Evolutionary conservation across 139 green algal species (phyloP).

Genomic region (Axilococcus clingmanii): DNA sequence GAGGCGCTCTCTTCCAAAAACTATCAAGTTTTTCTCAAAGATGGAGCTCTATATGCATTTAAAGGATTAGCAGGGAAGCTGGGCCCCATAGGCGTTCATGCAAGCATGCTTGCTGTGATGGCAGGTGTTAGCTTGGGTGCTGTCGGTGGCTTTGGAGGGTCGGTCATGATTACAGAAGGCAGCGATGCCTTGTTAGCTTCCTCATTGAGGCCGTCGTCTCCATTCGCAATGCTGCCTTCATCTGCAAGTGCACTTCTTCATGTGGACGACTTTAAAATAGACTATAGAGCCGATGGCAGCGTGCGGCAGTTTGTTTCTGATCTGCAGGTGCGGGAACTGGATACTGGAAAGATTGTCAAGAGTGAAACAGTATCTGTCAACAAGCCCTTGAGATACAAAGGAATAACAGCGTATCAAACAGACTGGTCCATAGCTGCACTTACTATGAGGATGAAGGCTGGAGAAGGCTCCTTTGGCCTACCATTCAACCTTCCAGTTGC

Average conservation of each 20-base stretch:
- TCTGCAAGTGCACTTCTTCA: slow-evolving; percentile 42
- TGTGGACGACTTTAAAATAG: slow-evolving; percentile 88
- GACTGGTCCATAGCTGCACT: slow-evolving; percentile 86
- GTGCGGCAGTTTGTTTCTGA: slow-evolving; percentile 88
- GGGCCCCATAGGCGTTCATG: slow-evolving; percentile 94
- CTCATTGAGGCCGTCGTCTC: slow-evolving; percentile 17
- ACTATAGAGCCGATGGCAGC: slow-evolving; percentile 79
- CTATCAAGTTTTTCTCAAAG: slow-evolving; percentile 88
- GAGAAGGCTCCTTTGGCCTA: slow-evolving; percentile 8
- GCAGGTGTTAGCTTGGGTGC: slow-evolving; percentile 69
- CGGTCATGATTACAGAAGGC: slow-evolving; percentile 60
- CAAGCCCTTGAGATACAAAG: slow-evolving; percentile 72
- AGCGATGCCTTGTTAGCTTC: slow-evolving; percentile 25
- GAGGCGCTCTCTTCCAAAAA: slow-evolving; percentile 36
- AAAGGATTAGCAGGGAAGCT: slow-evolving; percentile 87
- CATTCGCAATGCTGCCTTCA: slow-evolving; percentile 13
- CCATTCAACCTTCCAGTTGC: slow-evolving; percentile 79
- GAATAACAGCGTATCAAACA: slow-evolving; percentile 71
- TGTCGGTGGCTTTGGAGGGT: slow-evolving; percentile 68
- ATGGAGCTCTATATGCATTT: slow-evolving; percentile 85
- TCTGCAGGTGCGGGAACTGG: slow-evolving; percentile 43
- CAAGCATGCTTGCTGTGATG: slow-evolving; percentile 78
- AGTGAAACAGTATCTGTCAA: slow-evolving; percentile 80
- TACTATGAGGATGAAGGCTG: slow-evolving; percentile 32
- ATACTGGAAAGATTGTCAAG: slow-evolving; percentile 9